phyloP scores from a whole-genome alignment of 352 stramenopile species.

The Phytophthora aleatoria region DNA sequence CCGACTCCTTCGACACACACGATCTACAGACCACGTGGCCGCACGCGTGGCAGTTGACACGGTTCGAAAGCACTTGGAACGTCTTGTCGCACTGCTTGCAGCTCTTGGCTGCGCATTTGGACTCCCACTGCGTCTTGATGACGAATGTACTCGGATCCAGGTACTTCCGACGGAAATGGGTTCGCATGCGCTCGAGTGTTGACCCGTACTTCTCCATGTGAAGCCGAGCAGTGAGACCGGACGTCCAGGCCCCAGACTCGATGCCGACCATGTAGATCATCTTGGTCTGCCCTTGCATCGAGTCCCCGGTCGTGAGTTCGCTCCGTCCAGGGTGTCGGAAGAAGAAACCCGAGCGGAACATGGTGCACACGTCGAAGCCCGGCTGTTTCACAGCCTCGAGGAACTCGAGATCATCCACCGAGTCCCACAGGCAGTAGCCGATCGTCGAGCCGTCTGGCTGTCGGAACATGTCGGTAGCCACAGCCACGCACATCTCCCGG shows the following conservation, averaged over 20 bases:
- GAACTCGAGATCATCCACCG: slow-evolving; percentile 39
- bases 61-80: slow-evolving; percentile 45
- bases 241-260: slow-evolving; percentile 30
- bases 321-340: slow-evolving; percentile 30
- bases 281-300: slow-evolving; percentile 38
- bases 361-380: slow-evolving; percentile 24
- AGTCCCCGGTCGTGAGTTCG: slow-evolving; percentile 11
- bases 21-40: slow-evolving; percentile 39
- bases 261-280: slow-evolving; percentile 59
- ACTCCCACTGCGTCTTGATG: slow-evolving; percentile 42
- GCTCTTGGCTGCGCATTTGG: slow-evolving; percentile 24
- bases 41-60: slow-evolving; percentile 46
- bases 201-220: slow-evolving; percentile 48
- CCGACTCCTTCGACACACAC: slow-evolving; percentile 40
- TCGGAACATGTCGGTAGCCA: slow-evolving; percentile 38
- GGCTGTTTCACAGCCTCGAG: slow-evolving; percentile 12
- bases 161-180: slow-evolving; percentile 45
- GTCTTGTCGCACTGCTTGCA: slow-evolving; percentile 40
- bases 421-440: slow-evolving; percentile 67
- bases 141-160: slow-evolving; percentile 52
- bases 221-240: slow-evolving; percentile 33
- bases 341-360: slow-evolving; percentile 62
- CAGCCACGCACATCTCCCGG: slow-evolving; percentile 37
- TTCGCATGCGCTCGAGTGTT: slow-evolving; percentile 40
- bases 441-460: slow-evolving; percentile 47